These are phyloP conservation scores for Cotoneaster glaucophyllus DNA, from an alignment of 306 rosid species.

Conservation along the genomic window DNA sequence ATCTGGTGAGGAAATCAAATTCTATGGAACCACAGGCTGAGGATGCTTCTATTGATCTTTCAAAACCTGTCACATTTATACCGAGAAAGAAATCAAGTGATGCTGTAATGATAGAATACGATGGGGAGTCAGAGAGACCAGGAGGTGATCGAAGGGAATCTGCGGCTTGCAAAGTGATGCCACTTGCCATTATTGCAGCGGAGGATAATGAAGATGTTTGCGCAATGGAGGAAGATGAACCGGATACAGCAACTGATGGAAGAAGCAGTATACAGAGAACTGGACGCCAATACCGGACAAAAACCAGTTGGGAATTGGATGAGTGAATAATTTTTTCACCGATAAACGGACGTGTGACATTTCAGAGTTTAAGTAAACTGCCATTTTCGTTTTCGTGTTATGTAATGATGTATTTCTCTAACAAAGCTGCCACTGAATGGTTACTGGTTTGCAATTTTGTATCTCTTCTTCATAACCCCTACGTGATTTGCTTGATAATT, in stretches of 20 bases:
- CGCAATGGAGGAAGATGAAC: conserved; percentile 93
- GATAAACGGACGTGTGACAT: too few relatives aligned
- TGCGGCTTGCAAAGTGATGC: conserved; percentile 22
- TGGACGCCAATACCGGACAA: conserved; percentile 65
- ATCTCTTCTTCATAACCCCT: too few relatives aligned
- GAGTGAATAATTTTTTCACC: conserved; percentile 7
- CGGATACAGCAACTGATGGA: conserved; percentile 22
- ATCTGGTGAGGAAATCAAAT: conserved; percentile 42
- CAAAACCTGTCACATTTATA: conserved; percentile 54
- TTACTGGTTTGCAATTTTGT: neutral
- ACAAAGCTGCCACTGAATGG: neutral
- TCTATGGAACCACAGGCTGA: conserved; percentile 19
- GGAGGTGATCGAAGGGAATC: conserved; percentile 39
- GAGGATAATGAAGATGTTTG: conserved; percentile 43
- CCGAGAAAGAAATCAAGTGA: conserved; percentile 71
- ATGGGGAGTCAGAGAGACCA: conserved; percentile 29
- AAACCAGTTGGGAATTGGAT: conserved; percentile 34
- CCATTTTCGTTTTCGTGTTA: neutral
- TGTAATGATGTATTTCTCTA: neutral
- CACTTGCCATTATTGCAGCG: conserved; percentile 44
- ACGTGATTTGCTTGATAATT: too few relatives aligned
- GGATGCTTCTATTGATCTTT: conserved; percentile 43
- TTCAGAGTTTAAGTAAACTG: too few relatives aligned
- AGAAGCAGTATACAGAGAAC: conserved; percentile 38
- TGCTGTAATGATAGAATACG: conserved; percentile 46